Evolutionary conservation across 2,329 filamentous ascomycete genomes (phyloP), one percentile per base, ranked within the genome.

Genomic region (Dichotomopilus funicola): DNA sequence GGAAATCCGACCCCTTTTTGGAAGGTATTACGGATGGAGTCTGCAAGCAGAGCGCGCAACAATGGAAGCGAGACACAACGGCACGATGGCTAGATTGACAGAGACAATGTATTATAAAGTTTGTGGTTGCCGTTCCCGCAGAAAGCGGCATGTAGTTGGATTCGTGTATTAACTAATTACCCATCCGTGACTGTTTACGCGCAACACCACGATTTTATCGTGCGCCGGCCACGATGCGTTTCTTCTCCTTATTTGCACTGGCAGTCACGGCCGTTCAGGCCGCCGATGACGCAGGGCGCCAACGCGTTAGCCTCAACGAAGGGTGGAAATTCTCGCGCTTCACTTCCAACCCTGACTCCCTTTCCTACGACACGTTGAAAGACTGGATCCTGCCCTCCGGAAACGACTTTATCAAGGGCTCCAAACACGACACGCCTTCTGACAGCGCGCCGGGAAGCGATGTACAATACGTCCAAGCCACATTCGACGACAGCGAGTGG

Each of bases 401-500:
- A 33, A 71, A 68, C 38, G 55, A 65, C 49, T 69, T 68, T 60
- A 59, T 67, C 37, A 57, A 61, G 27, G 66, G 12, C 34, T 40
- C 31, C 55, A 63, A 48, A 34, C 34, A 42, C 64, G 36, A 40
- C 56, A 41, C 65, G 61, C 11, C 69, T 66, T 55, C 53, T 1
- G 54, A 49, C 1, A 54, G 59, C 0, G 61, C 61, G 19, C 62
- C 61, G 5, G 57, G 64, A 61, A 43, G 43, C 34, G 54, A 67
- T 31, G 63, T 70, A 42, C 34, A 59, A 3, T 71, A 67, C 36
- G 62, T 66, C 2, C 60, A 70, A 42, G 11, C 60, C 0, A 57
- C 60, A 0, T 71, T 69, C 51, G 67, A 77, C 50, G 75, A 78
- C 53, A 65, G 56, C 9, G 43, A 59, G 0, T 78, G 75, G 75